Evolutionary conservation across 306 rosid species (phyloP), one percentile per base, ranked within the genome.

Genomic region (Sphenostylis stenocarpa): DNA sequence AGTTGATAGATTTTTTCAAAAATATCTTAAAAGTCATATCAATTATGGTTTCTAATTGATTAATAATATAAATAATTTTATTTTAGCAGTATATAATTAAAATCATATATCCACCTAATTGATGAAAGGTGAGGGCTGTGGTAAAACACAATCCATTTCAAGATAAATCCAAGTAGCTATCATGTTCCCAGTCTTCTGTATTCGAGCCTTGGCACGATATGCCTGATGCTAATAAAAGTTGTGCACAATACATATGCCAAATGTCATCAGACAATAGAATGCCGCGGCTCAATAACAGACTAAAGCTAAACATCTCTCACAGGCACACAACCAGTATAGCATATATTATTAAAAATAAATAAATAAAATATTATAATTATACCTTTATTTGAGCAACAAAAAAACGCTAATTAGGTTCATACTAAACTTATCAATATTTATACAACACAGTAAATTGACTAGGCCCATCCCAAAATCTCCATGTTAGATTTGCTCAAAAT

Each of bases 381-480:
- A 24, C 21, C 33, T 39, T 67, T 33, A 83, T 70, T 79, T 63
- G 67, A 14, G 31, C 23, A 74, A 31, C 39, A 60, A 43, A 53
- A 41, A 11, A 24, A 73, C 4, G 19, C 70, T 75, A 44, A 65
- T 49, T 24, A 3, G 29, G 51, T 76, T 23, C 66, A 72, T 29
- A 76, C 48, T 67, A 49, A 70, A 70, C 17, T 16, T 17, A 41
- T 21, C 19, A 79, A 51, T 60, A 76, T 48, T 76, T 52, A 34
- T 77, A 82, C 82, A 80, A 70, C 70, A 82, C 4, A 52, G 69
- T 47, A 79, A 43, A 64, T 16, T 34, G 71, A 73, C 55, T 66
- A 70, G 69, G 67, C 73, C 31, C 73, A 74, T 77, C 72, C 60
- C 68, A 74, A 66, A 73, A 68, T 69, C 68, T 70, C 77, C 47